Evolutionary conservation across 192 early-diverging fungal species (phyloP).

Genomic region (Coemansia sp.): DNA sequence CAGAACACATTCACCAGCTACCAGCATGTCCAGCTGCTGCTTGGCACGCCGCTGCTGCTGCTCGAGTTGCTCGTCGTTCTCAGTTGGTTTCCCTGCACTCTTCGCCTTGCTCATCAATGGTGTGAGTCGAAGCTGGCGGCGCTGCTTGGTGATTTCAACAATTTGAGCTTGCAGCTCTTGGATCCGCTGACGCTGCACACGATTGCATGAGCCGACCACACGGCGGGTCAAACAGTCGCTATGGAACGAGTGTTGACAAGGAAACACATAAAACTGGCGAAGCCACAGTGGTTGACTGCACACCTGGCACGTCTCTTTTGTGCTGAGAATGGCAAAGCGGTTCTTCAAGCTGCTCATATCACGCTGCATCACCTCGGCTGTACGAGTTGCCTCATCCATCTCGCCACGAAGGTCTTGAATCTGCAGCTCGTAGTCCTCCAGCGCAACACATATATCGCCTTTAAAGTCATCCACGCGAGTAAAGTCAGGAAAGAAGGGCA

Average conservation of each 20-base stretch:
- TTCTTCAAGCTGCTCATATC: slow-evolving; percentile 87
- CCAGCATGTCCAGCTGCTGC: slow-evolving; percentile 74
- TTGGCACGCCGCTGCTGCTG: slow-evolving; percentile 37
- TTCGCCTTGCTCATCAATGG: slow-evolving; percentile 23
- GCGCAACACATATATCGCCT: slow-evolving; percentile 85
- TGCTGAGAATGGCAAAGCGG: slow-evolving; percentile 56
- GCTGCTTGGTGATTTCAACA: slow-evolving; percentile 37
- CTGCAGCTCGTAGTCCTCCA: slow-evolving; percentile 90
- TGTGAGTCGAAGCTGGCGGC: slow-evolving; percentile 31
- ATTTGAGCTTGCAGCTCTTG: slow-evolving; percentile 48
- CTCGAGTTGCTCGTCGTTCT: slow-evolving; percentile 50
- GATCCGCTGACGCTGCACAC: slow-evolving; percentile 50
- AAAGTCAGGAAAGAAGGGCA: slow-evolving; percentile 97
- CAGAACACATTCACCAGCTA: slow-evolving; percentile 87
- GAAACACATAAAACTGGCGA: slow-evolving; percentile 91
- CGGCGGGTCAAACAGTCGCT: slow-evolving; percentile 81
- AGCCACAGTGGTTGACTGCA: slow-evolving; percentile 79
- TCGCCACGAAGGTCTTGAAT: slow-evolving; percentile 85
- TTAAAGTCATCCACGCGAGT: slow-evolving; percentile 97
- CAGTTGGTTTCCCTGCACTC: slow-evolving; percentile 5
- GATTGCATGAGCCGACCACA: slow-evolving; percentile 55
- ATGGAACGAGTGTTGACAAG: slow-evolving; percentile 95
- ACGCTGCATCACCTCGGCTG: slow-evolving; percentile 86
- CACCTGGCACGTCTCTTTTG: slow-evolving; percentile 70
- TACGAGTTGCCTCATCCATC: slow-evolving; percentile 94